These are phyloP conservation scores for Tolypocladium ovalisporum DNA, from an alignment of 2,329 filamentous ascomycete species.

Conservation along the genomic window DNA sequence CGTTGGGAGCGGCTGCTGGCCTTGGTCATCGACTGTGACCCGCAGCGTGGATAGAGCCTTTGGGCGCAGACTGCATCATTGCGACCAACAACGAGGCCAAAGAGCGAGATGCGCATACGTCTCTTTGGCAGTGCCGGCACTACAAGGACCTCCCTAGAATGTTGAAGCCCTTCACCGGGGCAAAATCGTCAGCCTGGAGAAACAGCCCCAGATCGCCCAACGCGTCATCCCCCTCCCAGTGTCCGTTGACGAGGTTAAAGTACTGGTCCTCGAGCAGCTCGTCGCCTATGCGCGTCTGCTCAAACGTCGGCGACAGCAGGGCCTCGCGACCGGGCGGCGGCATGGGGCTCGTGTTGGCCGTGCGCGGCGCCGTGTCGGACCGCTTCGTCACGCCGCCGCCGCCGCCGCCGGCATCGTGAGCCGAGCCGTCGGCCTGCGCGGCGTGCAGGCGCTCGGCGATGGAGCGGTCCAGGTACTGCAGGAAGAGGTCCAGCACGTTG, in stretches of 20 bases:
- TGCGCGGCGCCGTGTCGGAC: conserved; percentile 1
- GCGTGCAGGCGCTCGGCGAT: conserved; percentile 23
- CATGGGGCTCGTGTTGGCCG: not conserved
- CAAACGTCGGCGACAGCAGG: conserved; percentile 3
- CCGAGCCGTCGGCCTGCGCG: conserved; percentile 5
- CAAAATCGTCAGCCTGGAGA: conserved; percentile 18
- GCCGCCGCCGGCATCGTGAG: not conserved
- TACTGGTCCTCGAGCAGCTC: conserved; percentile 23
- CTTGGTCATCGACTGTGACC: no score
- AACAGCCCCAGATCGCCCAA: conserved; percentile 22
- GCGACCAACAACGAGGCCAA: not conserved
- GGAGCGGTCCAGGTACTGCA: conserved; percentile 25
- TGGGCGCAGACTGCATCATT: not conserved
- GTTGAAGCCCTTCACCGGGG: conserved; percentile 17
- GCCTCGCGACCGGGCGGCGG: not conserved
- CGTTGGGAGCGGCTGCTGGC: not conserved
- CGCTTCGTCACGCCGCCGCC: not conserved
- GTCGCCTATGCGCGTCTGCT: conserved; percentile 9
- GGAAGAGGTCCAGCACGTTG: conserved; percentile 24
- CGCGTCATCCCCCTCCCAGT: conserved; percentile 24
- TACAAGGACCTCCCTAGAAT: conserved; percentile 17
- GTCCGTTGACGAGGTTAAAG: conserved; percentile 20
- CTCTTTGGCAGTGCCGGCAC: not conserved
- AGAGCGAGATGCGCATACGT: not conserved
- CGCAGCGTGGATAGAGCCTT: no score